Evolutionary conservation across 2,329 filamentous ascomycete genomes (phyloP), one percentile per base, ranked within the genome.

Genomic region (Chaetomium sp.): DNA sequence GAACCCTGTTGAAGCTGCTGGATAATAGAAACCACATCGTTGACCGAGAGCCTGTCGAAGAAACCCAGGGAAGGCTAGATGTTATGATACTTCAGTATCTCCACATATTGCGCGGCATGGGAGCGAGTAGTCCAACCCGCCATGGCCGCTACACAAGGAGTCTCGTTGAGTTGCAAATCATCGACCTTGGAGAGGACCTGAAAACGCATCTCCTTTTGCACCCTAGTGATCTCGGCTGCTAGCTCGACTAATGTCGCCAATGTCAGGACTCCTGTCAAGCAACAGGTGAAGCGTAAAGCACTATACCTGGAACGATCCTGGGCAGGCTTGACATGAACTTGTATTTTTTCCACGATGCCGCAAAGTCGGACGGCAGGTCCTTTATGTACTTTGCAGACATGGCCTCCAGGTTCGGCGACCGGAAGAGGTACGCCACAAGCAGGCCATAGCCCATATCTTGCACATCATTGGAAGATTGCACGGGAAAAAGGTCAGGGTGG

Each of bases 351-450:
- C 54, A 57, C 2, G 9, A 29, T 4, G 4, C 3, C 2, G 31
- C 53, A n/a, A 51, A 62, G 13, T 51, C 29, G 6, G 53, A 21
- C 6, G 60, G 35, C 42, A 62, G 7, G 5, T 42, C 29, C 29
- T 25, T 19, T 1, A 27, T 29, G 21, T 27, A 62, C 2, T 3
- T 3, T 13, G 42, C 8, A 1, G 53, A 50, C 21, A 62, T 49
- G 2, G 3, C 19, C 13, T 8, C 5, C 4, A 57, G 19, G 16
- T 29, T 8, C 7, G 60, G 60, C 21, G 60, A 62, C n/a, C 9
- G 53, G 23, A 62, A 62, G n/a, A 62, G 60, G 16, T 50, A 62
- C 1, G 60, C 60, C 8, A 45, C 60, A 5, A 62, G 60, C 12
- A 62, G 16, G 1, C 50, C 53, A 6, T 57, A 62, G 1, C 60